Conservation (phyloP, 306 rosid genomes). For the Cicer pinnatifidum region DNA sequence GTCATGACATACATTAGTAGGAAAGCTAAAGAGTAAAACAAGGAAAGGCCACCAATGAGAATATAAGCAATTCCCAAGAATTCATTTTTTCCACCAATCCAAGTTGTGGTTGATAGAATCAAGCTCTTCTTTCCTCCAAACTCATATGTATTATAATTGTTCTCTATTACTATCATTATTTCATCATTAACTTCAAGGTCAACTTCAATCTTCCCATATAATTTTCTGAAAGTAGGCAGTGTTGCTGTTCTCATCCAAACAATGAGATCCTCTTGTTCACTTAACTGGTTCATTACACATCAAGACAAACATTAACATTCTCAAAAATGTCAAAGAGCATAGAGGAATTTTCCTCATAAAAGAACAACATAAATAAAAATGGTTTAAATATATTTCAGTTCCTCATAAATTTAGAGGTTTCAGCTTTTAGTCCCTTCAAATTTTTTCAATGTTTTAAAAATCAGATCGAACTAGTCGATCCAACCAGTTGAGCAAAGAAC, state of each 20-base stretch:
- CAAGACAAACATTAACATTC: conserved; percentile 31
- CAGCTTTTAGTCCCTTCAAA: background rate
- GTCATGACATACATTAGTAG: conserved; percentile 63
- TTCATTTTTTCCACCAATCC: conserved; percentile 91
- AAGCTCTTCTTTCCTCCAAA: conserved; percentile 75
- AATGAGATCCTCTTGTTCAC: conserved; percentile 85
- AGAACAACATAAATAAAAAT: background rate
- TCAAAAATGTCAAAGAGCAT: background rate
- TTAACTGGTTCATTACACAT: conserved; percentile 64
- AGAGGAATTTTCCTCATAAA: background rate
- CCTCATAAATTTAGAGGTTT: background rate
- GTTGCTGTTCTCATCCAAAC: conserved; percentile 98
- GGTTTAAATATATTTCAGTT: background rate
- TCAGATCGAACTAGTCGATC: too few species aligned
- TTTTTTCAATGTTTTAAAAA: too few species aligned
- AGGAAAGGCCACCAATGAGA: conserved; percentile 63
- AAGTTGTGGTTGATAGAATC: conserved; percentile 84
- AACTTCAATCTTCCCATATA: conserved; percentile 76
- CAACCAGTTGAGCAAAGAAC: too few species aligned
- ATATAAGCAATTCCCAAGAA: conserved; percentile 74
- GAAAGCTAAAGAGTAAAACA: conserved; percentile 70
- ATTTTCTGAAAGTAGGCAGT: conserved; percentile 77
- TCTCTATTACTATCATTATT: conserved; percentile 61
- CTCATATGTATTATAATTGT: conserved; percentile 82
- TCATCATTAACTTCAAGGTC: conserved; percentile 71